Conservation (phyloP, 1,284 basidiomycete species). For the Phellopilus nigrolimitatus region DNA sequence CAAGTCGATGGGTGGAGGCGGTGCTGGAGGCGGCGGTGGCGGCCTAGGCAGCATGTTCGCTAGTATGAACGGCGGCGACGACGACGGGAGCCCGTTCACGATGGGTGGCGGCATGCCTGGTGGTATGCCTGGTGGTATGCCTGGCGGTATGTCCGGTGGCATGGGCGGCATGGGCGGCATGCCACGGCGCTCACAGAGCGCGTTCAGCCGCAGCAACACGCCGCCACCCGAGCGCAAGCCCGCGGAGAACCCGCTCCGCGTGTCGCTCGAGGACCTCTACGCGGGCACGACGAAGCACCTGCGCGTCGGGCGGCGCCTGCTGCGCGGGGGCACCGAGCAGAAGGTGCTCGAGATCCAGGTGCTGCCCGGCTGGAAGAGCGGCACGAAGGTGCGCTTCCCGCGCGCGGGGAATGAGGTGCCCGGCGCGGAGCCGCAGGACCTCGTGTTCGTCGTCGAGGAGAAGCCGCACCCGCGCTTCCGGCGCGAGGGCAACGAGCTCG, state of each 20-base stretch:
- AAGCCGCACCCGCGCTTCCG: constrained; percentile 76
- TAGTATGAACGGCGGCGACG: constrained; percentile 43
- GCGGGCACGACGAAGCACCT: constrained; percentile 85
- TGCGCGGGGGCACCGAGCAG: constrained; percentile 77
- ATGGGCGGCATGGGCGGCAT: constrained; percentile 24
- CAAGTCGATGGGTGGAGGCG: constrained; percentile 35
- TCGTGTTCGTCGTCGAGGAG: constrained; percentile 90
- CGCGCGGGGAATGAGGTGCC: constrained; percentile 81
- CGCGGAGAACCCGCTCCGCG: constrained; percentile 75
- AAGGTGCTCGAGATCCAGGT: constrained; percentile 90
- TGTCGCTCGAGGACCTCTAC: constrained; percentile 91
- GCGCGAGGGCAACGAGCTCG: constrained; percentile 79
- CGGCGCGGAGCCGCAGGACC: constrained; percentile 73
- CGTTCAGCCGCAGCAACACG: constrained; percentile 25
- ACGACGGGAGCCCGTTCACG: constrained; percentile 34
- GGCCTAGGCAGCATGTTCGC: constrained; percentile 35
- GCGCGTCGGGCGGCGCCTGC: constrained; percentile 76
- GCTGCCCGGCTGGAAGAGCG: constrained; percentile 82
- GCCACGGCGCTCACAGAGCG: constrained; percentile 15
- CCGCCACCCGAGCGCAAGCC: constrained; percentile 29
- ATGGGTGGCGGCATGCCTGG: constrained; percentile 37
- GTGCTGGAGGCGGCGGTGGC: constrained; percentile 30
- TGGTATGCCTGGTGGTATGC: constrained; percentile 54
- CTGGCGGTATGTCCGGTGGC: constrained; percentile 35
- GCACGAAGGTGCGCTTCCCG: constrained; percentile 89